Evolutionary conservation across 2,329 filamentous ascomycete species (phyloP), one percentile per base, ranked within the genome.

Genomic region (Lachnum nothofagi): DNA sequence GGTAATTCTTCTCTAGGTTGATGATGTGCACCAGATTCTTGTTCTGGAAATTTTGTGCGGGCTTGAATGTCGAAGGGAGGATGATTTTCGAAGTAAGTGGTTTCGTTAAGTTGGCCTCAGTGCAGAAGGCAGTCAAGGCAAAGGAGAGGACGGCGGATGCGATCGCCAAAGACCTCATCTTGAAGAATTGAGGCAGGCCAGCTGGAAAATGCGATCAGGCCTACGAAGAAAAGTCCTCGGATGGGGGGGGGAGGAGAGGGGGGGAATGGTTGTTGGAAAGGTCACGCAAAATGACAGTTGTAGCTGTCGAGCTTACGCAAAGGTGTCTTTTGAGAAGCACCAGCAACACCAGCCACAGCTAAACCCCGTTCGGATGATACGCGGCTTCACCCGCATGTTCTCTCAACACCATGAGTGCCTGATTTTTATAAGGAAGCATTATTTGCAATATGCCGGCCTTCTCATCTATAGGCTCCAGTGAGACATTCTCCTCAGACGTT

Each of bases 41-140:
- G 70, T 98, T 96, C 73, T 91, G 89, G 75, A 95, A 98, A 59
- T 91, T 87, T 67, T 89, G 87, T 12, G 91, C 86, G 46, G 91
- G 90, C 69, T 80, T 85, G 74, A 96, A 95, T 53, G 77, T 76
- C 59, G 79, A 69, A 37, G 82, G 80, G 53, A 82, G 73, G 47
- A 74, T 76, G 62, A 77, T 68, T 67, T 80, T 80, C 56, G 81
- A 78, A 49, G 78, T 74, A 59, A 77, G 54, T 56, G 63, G 60
- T 54, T 60, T 65, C 25, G 60, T 63, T 31, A 61, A 46, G 46
- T 62, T 66, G 31, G 57, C 50, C 42, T 60, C 57, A 51, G 56
- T 54, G 44, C 56, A 56, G 31, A 65, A 37, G 57, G 59, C 59
- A 53, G 57, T 57, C 27, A 56, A 60, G 19, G 57, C 56, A 64